A percentile compares a stretch with the other conserved stretches of the same genome.
These are phyloP conservation scores for Talaromyces piceae DNA, from an alignment of 2,329 filamentous ascomycete species.

Conservation along the genomic window DNA sequence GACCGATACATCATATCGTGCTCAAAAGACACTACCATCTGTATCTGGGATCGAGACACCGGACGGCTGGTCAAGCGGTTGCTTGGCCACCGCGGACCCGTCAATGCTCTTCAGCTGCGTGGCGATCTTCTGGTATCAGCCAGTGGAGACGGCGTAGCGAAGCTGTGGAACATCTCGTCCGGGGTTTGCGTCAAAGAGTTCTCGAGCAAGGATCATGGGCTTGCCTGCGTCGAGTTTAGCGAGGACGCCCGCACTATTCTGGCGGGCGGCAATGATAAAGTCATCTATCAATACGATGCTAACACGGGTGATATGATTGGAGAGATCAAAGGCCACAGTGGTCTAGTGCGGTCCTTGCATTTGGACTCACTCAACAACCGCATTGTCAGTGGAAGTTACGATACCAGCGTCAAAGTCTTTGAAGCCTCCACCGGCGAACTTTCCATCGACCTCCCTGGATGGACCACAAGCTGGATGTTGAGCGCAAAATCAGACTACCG, in stretches of 20 bases:
- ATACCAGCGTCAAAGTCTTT: conserved; percentile 91
- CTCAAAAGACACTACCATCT: conserved; percentile 91
- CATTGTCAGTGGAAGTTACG: conserved; percentile 87
- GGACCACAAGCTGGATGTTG: conserved; percentile 95
- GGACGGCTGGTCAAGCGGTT: conserved; percentile 70
- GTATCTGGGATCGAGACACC: conserved; percentile 83
- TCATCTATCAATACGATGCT: conserved; percentile 93
- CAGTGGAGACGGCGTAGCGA: conserved; percentile 85
- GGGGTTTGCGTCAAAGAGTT: conserved; percentile 88
- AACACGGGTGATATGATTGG: conserved; percentile 78
- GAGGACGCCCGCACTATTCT: conserved; percentile 91
- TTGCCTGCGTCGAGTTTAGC: conserved; percentile 93
- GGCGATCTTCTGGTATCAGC: conserved; percentile 90
- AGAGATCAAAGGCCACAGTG: conserved; percentile 73
- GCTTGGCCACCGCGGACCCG: conserved; percentile 78
- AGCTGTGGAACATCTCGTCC: conserved; percentile 89
- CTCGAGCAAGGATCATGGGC: conserved; percentile 77
- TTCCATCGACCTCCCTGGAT: conserved; percentile 80
- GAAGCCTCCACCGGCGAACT: conserved; percentile 73
- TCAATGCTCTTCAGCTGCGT: conserved; percentile 92
- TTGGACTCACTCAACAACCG: conserved; percentile 80
- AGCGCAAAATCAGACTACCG: conserved; percentile 94
- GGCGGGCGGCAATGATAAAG: conserved; percentile 88
- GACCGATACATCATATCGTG: conserved; percentile 90
- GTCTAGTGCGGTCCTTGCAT: conserved; percentile 82